Conservation (phyloP, 192 early-diverging fungal genomes). For the Umbelopsis isabellina region DNA sequence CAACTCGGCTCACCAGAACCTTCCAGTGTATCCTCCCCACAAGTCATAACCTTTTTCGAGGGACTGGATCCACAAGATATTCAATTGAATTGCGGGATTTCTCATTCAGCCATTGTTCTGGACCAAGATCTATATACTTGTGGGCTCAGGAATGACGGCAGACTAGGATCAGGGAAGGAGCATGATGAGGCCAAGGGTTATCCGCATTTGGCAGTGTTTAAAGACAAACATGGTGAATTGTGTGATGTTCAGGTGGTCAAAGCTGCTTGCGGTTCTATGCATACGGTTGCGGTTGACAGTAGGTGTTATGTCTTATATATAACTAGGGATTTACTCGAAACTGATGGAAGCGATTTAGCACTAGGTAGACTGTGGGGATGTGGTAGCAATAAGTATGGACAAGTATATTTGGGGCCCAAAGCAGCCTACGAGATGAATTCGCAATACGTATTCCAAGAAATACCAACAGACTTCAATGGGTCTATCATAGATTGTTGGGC, state of each 20-base stretch:
- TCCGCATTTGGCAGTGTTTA: not conserved
- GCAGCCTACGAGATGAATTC: too few species aligned
- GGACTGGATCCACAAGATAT: not conserved
- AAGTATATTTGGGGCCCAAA: not conserved
- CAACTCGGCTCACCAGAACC: slow-evolving; percentile 4
- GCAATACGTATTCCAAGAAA: too few species aligned
- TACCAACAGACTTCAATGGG: not conserved
- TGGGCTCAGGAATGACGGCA: not conserved
- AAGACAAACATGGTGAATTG: not conserved
- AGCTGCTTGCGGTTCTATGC: not conserved
- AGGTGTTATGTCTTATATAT: not conserved
- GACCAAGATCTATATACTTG: slow-evolving; percentile 2
- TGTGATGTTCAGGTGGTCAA: not conserved
- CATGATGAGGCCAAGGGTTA: not conserved
- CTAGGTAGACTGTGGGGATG: not conserved
- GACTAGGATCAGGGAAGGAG: not conserved
- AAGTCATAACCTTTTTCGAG: not conserved
- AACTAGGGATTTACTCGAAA: not conserved
- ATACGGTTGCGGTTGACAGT: slow-evolving; percentile 1
- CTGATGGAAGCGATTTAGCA: not conserved
- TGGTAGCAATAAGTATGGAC: slow-evolving; percentile 9
- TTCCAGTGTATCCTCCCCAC: not conserved
- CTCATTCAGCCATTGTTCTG: not conserved
- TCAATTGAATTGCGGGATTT: not conserved
- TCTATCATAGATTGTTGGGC: not conserved